Evolutionary conservation across 1,139 yeast genomes (phyloP), one percentile per base, ranked within the genome.

Genomic region (Geotrichum phurueaensis): DNA sequence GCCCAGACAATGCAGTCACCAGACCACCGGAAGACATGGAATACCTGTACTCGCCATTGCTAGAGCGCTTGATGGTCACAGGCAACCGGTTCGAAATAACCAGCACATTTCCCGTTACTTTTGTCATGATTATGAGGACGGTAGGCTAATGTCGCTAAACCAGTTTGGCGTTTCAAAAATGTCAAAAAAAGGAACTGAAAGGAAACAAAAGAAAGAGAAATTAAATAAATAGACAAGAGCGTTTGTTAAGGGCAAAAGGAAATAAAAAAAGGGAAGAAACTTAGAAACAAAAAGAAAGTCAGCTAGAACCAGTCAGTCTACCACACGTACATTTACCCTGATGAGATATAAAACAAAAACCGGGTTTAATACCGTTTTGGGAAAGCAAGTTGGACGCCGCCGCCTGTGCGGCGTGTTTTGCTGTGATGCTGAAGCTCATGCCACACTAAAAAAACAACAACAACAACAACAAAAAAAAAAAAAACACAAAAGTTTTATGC

Each of bases 11-110:
- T 0, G 98, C 99, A 1, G 98, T 90, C 39, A 95, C 99, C 58
- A 95, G 81, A 0, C 99, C 99, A 20, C 99, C 99, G 2, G 97
- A 89, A 13, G 97, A 91, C 97, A 94, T 89, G 58, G 85, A 78
- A 70, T 86, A 86, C 60, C 75, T 71, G 72, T 88, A 89, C 60
- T 81, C 82, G 67, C 87, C 88, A 55, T 84, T 79, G 0, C 89
- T 91, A 47, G 77, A 76, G 62, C 89, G 80, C 65, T 81, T 84
- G 69, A 92, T 89, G 1, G 99, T 94, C 56, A 94, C 97, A 0
- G 99, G 99, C 63, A 95, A 82, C 69, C 99, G 80, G 74, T 95
- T 95, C 13, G 98, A 91, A 2, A 95, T 96, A 15, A 95, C 98
- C 57, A 95, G 76, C 25, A 94, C 95, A 75, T 88, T 89, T 20